Conservation (phyloP, 2,329 filamentous ascomycete genomes). For the Lecanicillium sp. region DNA sequence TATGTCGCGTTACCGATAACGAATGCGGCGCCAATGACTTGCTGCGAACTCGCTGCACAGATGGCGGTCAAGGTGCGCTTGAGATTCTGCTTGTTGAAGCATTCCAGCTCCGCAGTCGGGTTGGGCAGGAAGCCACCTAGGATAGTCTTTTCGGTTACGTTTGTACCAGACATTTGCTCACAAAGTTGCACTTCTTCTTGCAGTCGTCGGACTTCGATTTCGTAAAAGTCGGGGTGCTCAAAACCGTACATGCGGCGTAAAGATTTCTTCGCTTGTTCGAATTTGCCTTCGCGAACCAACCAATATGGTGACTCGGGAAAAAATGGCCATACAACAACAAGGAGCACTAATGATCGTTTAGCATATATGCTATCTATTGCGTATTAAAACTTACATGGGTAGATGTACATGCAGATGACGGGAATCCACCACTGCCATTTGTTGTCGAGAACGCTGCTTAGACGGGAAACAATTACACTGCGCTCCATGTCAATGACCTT, state of each 20-base stretch:
- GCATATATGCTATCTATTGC: neutral
- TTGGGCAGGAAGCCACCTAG: constrained; percentile 2
- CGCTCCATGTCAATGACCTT: no score
- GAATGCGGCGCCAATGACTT: constrained; percentile 28
- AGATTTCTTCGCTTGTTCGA: constrained; percentile 13
- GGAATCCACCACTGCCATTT: constrained; percentile 24
- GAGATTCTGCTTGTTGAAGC: constrained; percentile 20
- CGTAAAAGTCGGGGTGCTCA: constrained; percentile 15
- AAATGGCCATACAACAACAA: constrained; percentile 18
- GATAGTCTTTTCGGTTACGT: neutral
- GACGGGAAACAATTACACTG: constrained; percentile 15
- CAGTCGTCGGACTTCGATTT: constrained; percentile 20
- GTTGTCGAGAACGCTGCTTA: constrained; percentile 13
- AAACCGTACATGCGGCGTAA: constrained; percentile 19
- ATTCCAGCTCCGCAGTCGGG: constrained; percentile 13
- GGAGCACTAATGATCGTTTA: constrained; percentile 8
- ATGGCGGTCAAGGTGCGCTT: constrained; percentile 26
- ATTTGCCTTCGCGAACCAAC: constrained; percentile 16
- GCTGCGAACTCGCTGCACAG: constrained; percentile 23
- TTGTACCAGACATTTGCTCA: constrained; percentile 9
- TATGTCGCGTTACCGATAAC: constrained; percentile 27
- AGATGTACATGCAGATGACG: constrained; percentile 22
- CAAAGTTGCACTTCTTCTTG: constrained; percentile 16
- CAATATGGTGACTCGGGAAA: constrained; percentile 30
- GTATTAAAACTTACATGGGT: constrained; percentile 16